Evolutionary conservation across 164 flowering plant genomes (phyloP).

Genomic region (Platanus orientalis): DNA sequence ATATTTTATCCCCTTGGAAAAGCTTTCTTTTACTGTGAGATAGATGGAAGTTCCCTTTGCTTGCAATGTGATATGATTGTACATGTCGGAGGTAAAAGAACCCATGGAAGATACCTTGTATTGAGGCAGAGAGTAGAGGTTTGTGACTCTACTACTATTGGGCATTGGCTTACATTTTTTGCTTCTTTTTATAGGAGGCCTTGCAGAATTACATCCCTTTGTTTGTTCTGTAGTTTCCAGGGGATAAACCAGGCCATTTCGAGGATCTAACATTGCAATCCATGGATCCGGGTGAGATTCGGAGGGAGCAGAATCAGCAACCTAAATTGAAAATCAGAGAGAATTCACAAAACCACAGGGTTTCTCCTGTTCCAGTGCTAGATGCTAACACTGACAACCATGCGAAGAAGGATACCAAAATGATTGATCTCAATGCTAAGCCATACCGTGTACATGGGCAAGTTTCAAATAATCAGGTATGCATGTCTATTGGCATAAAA

Average conservation of each 20-base stretch:
- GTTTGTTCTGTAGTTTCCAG: conserved; percentile 31
- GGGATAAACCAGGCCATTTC: too few species aligned
- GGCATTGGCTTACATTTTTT: too few species aligned
- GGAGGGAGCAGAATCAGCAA: conserved; percentile 37
- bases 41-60: conserved; percentile 59
- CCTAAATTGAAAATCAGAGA: conserved; percentile 29
- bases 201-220: background rate
- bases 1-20: conserved; percentile 9
- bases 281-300: conserved; percentile 28
- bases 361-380: conserved; percentile 28
- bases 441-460: conserved; percentile 56
- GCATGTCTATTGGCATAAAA: too few species aligned
- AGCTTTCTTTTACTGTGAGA: conserved; percentile 65
- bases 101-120: conserved; percentile 81
- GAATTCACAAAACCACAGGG: conserved; percentile 39
- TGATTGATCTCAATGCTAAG: conserved; percentile 72
- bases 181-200: background rate
- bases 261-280: conserved; percentile 47
- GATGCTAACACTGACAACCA: conserved; percentile 31
- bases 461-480: conserved; percentile 59
- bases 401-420: too few species aligned
- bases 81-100: conserved; percentile 98
- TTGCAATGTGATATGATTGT: conserved; percentile 82
- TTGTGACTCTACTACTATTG: conserved; percentile 21
- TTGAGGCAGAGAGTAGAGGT: conserved; percentile 92